Evolutionary conservation across 768 basidiomycete genomes (phyloP).

Genomic region (Tylopilus rubrobrunneus): DNA sequence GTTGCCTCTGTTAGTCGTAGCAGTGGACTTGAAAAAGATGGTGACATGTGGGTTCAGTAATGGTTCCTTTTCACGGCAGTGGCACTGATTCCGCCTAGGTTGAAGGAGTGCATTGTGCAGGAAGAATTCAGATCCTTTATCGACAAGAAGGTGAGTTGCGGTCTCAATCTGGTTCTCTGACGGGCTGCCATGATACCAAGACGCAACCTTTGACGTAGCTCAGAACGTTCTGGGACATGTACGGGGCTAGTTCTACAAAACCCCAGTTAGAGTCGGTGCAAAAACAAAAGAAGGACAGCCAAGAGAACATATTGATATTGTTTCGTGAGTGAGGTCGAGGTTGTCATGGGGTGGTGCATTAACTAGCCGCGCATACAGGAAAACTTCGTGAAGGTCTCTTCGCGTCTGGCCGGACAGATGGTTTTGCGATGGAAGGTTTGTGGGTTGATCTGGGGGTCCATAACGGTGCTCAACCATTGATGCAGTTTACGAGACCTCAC

Average conservation of each 20-base stretch:
- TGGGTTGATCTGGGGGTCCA: neutral
- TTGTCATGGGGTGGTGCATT: neutral
- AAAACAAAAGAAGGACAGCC: constrained; percentile 44
- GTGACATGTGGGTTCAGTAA: constrained; percentile 60
- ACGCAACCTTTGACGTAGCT: constrained; percentile 35
- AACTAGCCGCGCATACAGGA: constrained; percentile 38
- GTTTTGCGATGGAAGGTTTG: constrained; percentile 67
- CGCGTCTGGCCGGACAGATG: constrained; percentile 55
- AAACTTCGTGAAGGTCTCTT: constrained; percentile 74
- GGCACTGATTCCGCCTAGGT: constrained; percentile 38
- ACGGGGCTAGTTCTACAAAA: constrained; percentile 22
- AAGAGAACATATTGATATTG: constrained; percentile 69
- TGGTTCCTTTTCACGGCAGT: constrained; percentile 23
- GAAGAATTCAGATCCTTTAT: constrained; percentile 67
- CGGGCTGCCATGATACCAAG: neutral
- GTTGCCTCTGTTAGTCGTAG: constrained; percentile 75
- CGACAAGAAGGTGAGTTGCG: constrained; percentile 53
- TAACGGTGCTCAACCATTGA: neutral
- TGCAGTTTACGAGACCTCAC: constrained; percentile 70
- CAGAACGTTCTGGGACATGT: constrained; percentile 41
- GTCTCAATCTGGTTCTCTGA: neutral
- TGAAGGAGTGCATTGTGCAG: constrained; percentile 57
- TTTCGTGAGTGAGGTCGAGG: constrained; percentile 49
- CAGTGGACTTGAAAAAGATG: constrained; percentile 69
- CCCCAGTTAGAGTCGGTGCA: constrained; percentile 17